These are phyloP conservation scores for Phlebiopsis flavidoalba DNA, from an alignment of 768 basidiomycete genomes.

Conservation along the genomic window DNA sequence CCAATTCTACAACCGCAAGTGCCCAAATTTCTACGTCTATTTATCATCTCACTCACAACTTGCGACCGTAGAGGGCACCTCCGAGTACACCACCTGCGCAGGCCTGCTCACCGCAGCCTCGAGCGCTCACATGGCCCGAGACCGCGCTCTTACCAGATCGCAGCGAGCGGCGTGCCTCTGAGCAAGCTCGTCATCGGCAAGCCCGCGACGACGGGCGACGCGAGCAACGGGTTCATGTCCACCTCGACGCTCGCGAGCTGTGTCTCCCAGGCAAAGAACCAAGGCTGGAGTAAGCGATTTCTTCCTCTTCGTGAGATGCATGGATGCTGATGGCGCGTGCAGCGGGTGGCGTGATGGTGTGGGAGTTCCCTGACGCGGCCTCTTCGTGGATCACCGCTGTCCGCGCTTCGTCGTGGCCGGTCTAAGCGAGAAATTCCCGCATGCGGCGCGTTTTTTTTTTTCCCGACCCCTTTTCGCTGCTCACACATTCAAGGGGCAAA, in stretches of 20 bases:
- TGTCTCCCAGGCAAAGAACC: conserved; percentile 49
- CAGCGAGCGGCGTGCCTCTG: conserved; percentile 38
- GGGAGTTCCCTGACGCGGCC: conserved; percentile 37
- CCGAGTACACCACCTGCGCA: conserved; percentile 60
- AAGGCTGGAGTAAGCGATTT: conserved; percentile 59
- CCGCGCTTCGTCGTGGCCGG: conserved; percentile 30
- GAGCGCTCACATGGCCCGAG: conserved; percentile 46
- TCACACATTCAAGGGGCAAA: not conserved
- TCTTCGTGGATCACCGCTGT: conserved; percentile 35
- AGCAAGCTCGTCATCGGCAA: conserved; percentile 56
- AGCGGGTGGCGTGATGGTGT: conserved; percentile 36
- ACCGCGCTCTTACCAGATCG: conserved; percentile 51
- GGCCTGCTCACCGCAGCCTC: conserved; percentile 57
- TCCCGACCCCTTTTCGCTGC: not conserved
- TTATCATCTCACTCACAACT: not conserved
- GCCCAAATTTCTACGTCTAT: not conserved
- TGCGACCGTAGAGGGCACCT: conserved; percentile 46
- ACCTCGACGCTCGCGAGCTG: conserved; percentile 54
- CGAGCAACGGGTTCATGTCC: conserved; percentile 52
- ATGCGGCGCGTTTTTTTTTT: not conserved
- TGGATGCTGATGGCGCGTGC: not conserved
- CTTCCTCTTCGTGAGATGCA: not conserved
- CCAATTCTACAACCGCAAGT: conserved; percentile 32
- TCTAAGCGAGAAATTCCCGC: conserved; percentile 6
- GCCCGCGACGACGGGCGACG: conserved; percentile 37